Evolutionary conservation across 306 rosid genomes (phyloP).

Genomic region (Oxytropis ochrocephala): DNA sequence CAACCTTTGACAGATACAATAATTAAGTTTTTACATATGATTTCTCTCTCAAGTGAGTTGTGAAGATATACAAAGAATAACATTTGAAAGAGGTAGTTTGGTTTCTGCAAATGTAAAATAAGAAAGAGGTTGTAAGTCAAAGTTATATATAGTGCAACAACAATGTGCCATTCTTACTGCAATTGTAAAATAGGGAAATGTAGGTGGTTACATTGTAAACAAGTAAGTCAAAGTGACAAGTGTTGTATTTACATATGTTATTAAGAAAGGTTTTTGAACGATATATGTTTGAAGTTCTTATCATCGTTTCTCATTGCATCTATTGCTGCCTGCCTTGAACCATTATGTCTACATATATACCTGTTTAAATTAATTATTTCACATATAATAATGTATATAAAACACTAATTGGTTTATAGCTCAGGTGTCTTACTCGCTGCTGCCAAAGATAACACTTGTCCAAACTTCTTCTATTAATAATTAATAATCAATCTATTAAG

Average conservation of each 20-base stretch:
- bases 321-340: not conserved
- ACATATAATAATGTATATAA: not conserved
- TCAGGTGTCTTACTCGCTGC: not conserved
- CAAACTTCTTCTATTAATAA: too few species aligned
- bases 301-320: not conserved
- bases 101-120: conserved; percentile 26
- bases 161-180: conserved; percentile 10
- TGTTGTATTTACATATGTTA: conserved; percentile 12
- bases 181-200: conserved; percentile 32
- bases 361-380: not conserved
- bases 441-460: too few species aligned
- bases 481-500: too few species aligned
- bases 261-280: not conserved
- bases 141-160: not conserved
- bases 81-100: not conserved
- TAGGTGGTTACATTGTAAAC: conserved; percentile 23
- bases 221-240: not conserved
- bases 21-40: not conserved
- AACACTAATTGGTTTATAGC: not conserved
- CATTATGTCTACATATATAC: not conserved
- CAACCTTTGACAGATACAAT: conserved; percentile 7
- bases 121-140: conserved; percentile 1
- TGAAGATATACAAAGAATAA: conserved; percentile 13
- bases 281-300: not conserved
- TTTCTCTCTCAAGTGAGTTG: not conserved